Evolutionary conservation across 2,329 filamentous ascomycete species (phyloP), one percentile per base, ranked within the genome.

Genomic region (Monilinia aucupariae): DNA sequence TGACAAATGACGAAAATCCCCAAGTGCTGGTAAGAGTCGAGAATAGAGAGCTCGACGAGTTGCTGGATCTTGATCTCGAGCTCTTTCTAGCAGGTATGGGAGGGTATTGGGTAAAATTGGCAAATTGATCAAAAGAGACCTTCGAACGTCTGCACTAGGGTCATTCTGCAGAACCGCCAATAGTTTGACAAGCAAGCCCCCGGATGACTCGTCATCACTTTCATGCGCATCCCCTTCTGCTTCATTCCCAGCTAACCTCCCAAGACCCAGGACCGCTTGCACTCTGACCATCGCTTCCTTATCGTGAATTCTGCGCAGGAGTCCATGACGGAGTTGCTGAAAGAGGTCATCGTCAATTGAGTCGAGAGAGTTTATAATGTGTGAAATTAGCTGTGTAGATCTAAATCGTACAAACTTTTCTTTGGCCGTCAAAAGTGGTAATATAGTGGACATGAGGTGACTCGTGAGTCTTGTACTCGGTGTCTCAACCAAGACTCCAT

Each of bases 331-430:
- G 65, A 97, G 81, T 64, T 91, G 84, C 70, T 92, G 86, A 74
- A 96, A 99, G 13, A 97, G 78, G 55, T 94, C 91, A 73, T 96
- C 92, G 71, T 97, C 94, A 70, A 97, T 91, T 2, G 91, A 88
- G 66, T 96, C 91, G 32, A 99, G 81, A 15, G 89, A 94, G 77
- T 96, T 96, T 77, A 99, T 88, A 66, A 97, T 87, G 74, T 96
- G 90, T 2, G 92, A 89, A 60, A 96, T 86, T 59, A 96, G 84
- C 74, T 99, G 94, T 0, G 93, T 96, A 5, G 92, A 86, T 64
- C 94, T 84, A 76, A 91, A 99, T 64, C 94, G 85, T 53, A 97
- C 89, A 64, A 89, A 89, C 76, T 97, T 97, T 76, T 99, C 94
- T 76, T 96, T 97, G 50, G 90, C 85, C 12, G 82, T 83, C 65